These are phyloP conservation scores for Coemansia sp. DNA, from an alignment of 192 early-diverging fungal species.

Conservation along the genomic window DNA sequence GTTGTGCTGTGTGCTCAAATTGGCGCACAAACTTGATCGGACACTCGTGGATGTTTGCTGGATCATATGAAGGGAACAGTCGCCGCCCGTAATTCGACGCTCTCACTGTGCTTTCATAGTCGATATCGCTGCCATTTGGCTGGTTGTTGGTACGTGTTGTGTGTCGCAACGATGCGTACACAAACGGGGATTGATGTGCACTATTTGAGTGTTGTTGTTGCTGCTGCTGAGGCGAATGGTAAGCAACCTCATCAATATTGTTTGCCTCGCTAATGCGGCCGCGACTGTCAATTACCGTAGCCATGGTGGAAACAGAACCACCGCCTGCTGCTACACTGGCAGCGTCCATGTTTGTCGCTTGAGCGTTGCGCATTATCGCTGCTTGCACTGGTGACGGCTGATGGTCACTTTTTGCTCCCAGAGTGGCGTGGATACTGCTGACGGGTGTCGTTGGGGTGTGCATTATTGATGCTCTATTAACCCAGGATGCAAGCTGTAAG, in stretches of 20 bases:
- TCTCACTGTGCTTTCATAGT: conserved; percentile 39
- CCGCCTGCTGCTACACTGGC: conserved; percentile 1
- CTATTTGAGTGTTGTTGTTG: background rate
- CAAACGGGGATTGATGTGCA: background rate
- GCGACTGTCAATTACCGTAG: background rate
- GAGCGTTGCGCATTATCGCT: conserved; percentile 16
- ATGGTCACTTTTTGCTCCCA: background rate
- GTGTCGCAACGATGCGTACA: conserved; percentile 5
- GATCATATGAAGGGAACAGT: conserved; percentile 45
- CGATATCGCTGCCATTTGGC: conserved; percentile 15
- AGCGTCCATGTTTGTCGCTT: conserved; percentile 18
- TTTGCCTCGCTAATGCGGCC: background rate
- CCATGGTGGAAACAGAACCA: background rate
- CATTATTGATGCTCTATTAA: conserved; percentile 3
- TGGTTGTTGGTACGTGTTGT: background rate
- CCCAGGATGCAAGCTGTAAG: background rate
- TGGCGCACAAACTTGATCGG: conserved; percentile 46
- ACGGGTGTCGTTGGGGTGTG: conserved; percentile 29
- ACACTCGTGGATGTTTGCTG: conserved; percentile 26
- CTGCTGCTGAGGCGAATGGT: conserved; percentile 8
- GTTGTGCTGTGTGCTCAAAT: conserved; percentile 51
- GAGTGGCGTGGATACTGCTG: conserved; percentile 5
- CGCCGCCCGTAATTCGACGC: conserved; percentile 42
- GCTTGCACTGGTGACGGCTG: conserved; percentile 6
- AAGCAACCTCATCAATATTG: conserved; percentile 8